Percentiles rank a stretch among this genome's conserved stretches.
phyloP scores from a whole-genome alignment of 495 filamentous ascomycete species.

The Daldinia decipiens region DNA sequence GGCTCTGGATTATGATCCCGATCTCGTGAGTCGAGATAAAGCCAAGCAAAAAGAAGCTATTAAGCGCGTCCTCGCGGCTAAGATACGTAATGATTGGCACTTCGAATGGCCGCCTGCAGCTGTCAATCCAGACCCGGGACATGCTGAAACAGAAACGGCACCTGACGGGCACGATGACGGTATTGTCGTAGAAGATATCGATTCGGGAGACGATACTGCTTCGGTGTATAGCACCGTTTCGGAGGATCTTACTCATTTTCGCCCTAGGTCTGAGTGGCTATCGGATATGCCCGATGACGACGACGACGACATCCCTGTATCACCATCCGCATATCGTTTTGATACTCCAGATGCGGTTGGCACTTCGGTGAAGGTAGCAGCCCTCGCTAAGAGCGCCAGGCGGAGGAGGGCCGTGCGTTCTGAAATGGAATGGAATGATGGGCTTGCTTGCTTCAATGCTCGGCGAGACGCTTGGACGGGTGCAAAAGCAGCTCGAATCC shows the following conservation, averaged over 20 bases:
- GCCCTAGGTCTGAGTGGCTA: constrained; percentile 58
- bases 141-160: not conserved
- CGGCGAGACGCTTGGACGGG: constrained; percentile 88
- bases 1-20: constrained; percentile 58
- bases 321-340: constrained; percentile 66
- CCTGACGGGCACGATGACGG: constrained; percentile 17
- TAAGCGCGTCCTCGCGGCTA: constrained; percentile 61
- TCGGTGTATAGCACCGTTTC: constrained; percentile 60
- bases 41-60: constrained; percentile 64
- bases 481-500: constrained; percentile 64
- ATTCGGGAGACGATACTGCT: constrained; percentile 52
- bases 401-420: constrained; percentile 71
- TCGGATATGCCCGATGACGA: constrained; percentile 60
- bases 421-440: constrained; percentile 86
- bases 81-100: constrained; percentile 69
- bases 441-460: constrained; percentile 76
- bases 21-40: constrained; percentile 65
- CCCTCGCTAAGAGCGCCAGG: constrained; percentile 62
- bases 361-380: constrained; percentile 51
- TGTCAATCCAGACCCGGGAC: not conserved
- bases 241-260: constrained; percentile 55
- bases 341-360: constrained; percentile 71
- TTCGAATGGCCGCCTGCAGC: constrained; percentile 54
- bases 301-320: constrained; percentile 29
- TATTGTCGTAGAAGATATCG: constrained; percentile 24